A percentile compares a stretch with the other conserved stretches of the same genome.
Evolutionary conservation across 108 stramenopile genomes (phyloP).

Genomic region (Pseudonitzschia pungens): DNA sequence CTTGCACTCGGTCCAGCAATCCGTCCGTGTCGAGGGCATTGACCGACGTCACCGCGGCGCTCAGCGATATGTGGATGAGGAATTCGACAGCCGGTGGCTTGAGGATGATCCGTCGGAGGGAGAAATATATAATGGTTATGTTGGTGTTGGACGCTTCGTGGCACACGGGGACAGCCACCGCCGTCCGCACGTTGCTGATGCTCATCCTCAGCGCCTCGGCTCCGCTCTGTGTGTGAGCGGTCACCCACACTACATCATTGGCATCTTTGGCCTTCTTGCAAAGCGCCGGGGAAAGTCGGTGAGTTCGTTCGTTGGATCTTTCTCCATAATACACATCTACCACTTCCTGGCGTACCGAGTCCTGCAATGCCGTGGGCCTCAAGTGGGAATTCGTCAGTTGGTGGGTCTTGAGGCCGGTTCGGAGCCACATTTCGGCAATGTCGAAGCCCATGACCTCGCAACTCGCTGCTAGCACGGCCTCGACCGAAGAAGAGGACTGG

Average conservation of each 20-base stretch:
- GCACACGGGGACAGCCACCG: conserved; percentile 89
- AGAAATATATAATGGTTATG: conserved; percentile 88
- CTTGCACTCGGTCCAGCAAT: conserved; percentile 34
- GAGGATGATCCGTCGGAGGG: conserved; percentile 80
- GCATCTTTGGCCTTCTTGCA: conserved; percentile 90
- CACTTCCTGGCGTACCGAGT: conserved; percentile 68
- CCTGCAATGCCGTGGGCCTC: conserved; percentile 76
- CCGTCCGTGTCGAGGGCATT: conserved; percentile 71
- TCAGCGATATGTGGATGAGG: conserved; percentile 79
- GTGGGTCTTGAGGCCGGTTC: conserved; percentile 90
- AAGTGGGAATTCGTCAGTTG: conserved; percentile 87
- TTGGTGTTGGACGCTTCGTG: conserved; percentile 78
- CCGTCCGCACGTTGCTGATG: conserved; percentile 84
- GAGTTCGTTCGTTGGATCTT: conserved; percentile 66
- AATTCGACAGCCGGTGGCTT: conserved; percentile 82
- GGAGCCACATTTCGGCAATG: conserved; percentile 93
- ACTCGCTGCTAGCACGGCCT: conserved; percentile 68
- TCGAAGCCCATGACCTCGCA: conserved; percentile 88
- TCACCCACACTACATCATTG: conserved; percentile 85
- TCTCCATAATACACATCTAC: conserved; percentile 92
- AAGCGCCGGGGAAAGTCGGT: conserved; percentile 81
- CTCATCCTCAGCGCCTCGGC: conserved; percentile 76
- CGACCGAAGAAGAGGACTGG: conserved; percentile 58
- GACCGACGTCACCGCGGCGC: conserved; percentile 73
- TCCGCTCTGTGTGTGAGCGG: conserved; percentile 66